Evolutionary conservation across 2,329 filamentous ascomycete genomes (phyloP), one percentile per base, ranked within the genome.

Genomic region (Coniella lustricola): DNA sequence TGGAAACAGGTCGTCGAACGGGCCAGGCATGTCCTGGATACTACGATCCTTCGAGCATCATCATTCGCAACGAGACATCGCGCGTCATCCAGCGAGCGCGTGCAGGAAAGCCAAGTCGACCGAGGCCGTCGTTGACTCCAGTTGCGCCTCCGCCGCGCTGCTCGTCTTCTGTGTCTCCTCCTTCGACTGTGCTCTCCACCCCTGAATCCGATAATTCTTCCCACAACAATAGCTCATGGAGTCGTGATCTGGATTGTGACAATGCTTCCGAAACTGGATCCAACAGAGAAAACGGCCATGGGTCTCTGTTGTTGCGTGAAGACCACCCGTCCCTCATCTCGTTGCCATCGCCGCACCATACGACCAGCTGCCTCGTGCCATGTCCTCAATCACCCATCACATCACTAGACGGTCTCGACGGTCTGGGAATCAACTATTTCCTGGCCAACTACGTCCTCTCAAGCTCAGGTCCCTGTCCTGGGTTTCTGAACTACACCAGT

Each of bases 21-120:
- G 49, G 49, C 12, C 45, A 48, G 21, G 29, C 12, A 17, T 51
- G 49, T 10, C 44, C 49, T 12, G 49, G 49, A 2, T 51, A 51
- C 33, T 38, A 39, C 16, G 49, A 51, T 33, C 31, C 32, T 8
- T 34, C 40, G 16, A 46, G 33, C 25, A 33, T 51, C 31, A 21
- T 35, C 33, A 33, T 51, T 25, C 38, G 49, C n/a, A 35, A 51
- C 18, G 44, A 51, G 49, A 51, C 49, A 4, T 37, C n/a, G 4
- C 44, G 39, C n/a, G 40, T 51, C 38, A 48, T 51, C 31, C 29
- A 44, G 8, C 45, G 45, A 10, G 40, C 33, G 13, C 21, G 46
- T 8, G 25, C 38, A 18, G 22, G 18, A 0, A 48, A 34, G n/a
- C 17, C 45, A 32, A 10, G 18, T 4, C 34, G 31, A 4, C 25